Base-by-base conservation (phyloP, 2,329 filamentous ascomycete species). In the Diatrype stigma region DNA sequence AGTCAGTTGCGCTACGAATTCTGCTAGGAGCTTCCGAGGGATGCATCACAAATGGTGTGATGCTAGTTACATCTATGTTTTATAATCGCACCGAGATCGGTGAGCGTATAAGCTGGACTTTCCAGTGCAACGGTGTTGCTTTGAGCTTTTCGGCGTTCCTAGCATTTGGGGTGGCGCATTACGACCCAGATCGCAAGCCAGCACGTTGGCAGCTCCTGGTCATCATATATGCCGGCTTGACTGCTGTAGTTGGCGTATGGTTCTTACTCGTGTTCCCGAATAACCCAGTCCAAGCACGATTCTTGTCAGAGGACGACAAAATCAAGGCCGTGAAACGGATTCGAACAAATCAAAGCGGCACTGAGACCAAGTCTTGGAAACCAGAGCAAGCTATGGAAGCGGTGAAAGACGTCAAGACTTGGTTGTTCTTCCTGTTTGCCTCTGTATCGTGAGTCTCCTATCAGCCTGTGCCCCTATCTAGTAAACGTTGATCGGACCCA, bases 81-180 rank as follows among this genome's bases (percentile, higher is more conserved):
- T 51, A 51, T 45, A 48, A 51, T 14, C 49, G 45, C n/a, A 51
- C 49, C 38, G 45, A 51, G 49, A 26, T 37, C 3, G 45, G 45
- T 28, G 22, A 51, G 26, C 49, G 49, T 3, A 42, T 48, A 30
- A 40, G 49, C 26, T 51, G 49, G 49, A 51, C 45, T 14, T 21
- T 51, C 19, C 49, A 51, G 30, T 42, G 45, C 45, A 51, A 51
- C 12, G 46, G 49, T 4, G 8, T 48, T 1, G 44, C 45, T 23
- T 17, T 42, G 28, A 48, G 47, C 8, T 6, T 51, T 21, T 48
- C 49, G 21, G 37, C 45, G 0, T 51, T 51, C 22, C 16, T 51
- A 5, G 45, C 49, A 3, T 48, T 51, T 30, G 49, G 45, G 17
- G 45, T 48, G 32, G 49, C 46, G 10, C 49, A 51, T 30, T 51